phyloP scores from a whole-genome alignment of 371 early-diverging fungal species.

The Chytridium lagenaria region DNA sequence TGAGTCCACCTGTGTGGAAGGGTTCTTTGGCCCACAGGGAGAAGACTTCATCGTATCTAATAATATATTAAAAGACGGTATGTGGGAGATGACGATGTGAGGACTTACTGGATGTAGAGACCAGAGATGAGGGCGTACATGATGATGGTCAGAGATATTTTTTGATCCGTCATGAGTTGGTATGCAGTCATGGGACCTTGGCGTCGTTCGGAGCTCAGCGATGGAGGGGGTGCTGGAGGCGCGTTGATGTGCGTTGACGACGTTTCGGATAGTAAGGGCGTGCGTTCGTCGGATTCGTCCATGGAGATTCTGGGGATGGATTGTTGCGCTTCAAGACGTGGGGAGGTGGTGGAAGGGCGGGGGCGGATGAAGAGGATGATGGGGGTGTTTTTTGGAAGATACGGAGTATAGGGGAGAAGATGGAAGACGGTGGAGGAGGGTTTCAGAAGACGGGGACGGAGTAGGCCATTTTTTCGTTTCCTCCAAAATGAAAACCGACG shows the following conservation, averaged over 20 bases:
- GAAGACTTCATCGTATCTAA: constrained; percentile 37
- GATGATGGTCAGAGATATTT: constrained; percentile 27
- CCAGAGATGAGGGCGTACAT: constrained; percentile 25
- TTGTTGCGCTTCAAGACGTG: too few species aligned
- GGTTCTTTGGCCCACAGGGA: constrained; percentile 32
- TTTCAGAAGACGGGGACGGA: too few species aligned
- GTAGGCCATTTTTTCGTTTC: constrained; percentile 26
- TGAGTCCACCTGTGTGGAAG: constrained; percentile 27
- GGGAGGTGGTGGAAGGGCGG: too few species aligned
- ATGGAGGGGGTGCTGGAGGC: too few species aligned
- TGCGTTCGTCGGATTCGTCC: too few species aligned
- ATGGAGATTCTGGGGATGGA: too few species aligned
- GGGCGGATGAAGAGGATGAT: too few species aligned
- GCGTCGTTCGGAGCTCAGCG: too few species aligned
- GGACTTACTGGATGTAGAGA: constrained; percentile 30
- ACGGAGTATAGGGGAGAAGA: not conserved
- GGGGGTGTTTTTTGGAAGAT: too few species aligned
- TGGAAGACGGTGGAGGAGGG: not conserved
- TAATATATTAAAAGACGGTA: not conserved
- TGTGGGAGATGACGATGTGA: not conserved
- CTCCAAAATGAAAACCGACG: constrained; percentile 34
- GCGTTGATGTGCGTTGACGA: too few species aligned
- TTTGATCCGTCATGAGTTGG: constrained; percentile 1
- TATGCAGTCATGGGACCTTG: constrained; percentile 9
- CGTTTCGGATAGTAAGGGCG: too few species aligned